These are phyloP conservation scores for Pharus latifolius DNA, from an alignment of 176 grass and related monocot genomes.

Conservation along the genomic window DNA sequence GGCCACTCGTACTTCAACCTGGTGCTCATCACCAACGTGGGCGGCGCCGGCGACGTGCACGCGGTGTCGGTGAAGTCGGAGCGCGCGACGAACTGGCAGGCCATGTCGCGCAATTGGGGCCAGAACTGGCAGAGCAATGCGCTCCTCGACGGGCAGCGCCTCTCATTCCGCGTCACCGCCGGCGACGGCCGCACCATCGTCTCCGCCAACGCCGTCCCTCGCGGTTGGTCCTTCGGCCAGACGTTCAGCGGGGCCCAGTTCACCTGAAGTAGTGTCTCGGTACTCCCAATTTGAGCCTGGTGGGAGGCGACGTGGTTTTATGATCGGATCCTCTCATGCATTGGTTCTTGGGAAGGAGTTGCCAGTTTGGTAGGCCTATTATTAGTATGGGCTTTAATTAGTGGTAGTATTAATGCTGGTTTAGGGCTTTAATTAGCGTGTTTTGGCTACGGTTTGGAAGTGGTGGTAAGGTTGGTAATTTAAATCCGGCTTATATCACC, in stretches of 20 bases:
- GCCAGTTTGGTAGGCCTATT: background rate
- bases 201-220: slow-evolving; percentile 37
- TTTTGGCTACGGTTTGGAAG: slow-evolving; percentile 29
- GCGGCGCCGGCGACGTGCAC: slow-evolving; percentile 69
- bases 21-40: slow-evolving; percentile 76
- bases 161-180: slow-evolving; percentile 52
- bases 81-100: slow-evolving; percentile 32
- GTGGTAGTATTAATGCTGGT: background rate
- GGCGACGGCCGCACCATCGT: slow-evolving; percentile 44
- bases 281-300: slow-evolving; percentile 13
- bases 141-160: slow-evolving; percentile 39
- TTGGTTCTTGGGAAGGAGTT: slow-evolving; percentile 13
- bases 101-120: slow-evolving; percentile 77
- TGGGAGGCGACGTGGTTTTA: slow-evolving; percentile 37
- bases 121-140: slow-evolving; percentile 88
- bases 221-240: slow-evolving; percentile 75
- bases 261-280: slow-evolving; percentile 10
- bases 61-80: slow-evolving; percentile 41
- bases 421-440: background rate
- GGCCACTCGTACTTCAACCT: slow-evolving; percentile 95
- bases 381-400: slow-evolving; percentile 9
- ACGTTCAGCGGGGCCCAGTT: slow-evolving; percentile 75
- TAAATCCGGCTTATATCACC: slow-evolving; percentile 32
- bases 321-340: background rate
- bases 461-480: slow-evolving; percentile 28